Evolutionary conservation across 2,329 filamentous ascomycete genomes (phyloP), one percentile per base, ranked within the genome.

Genomic region (Incumbomyces lentus): DNA sequence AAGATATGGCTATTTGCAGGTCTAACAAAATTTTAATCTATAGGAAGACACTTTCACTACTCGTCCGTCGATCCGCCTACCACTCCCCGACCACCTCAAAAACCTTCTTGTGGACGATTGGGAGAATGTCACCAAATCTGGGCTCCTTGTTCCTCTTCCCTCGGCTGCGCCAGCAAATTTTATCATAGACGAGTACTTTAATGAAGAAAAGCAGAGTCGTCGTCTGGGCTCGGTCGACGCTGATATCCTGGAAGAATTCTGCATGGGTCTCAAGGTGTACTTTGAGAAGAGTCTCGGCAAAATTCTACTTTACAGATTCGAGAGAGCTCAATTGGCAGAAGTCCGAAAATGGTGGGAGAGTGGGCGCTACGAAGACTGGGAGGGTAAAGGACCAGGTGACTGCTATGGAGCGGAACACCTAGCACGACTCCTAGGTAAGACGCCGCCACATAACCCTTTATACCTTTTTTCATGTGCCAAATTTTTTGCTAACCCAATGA

Each of bases 71-170:
- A 83, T 98, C 59, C 86, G 87, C 58, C 76, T 98, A 35, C 75
- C 82, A 41, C 81, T 96, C 53, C 88, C 92, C 0, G 92, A 96
- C 61, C 79, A 84, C 54, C 74, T 98, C 55, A 95, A 96, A 69
- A 86, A 85, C 13, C 76, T 94, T 52, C 78, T 98, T 2, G 92
- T 98, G 17, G 92, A 98, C 62, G 92, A 98, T 64, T 98, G 92
- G 92, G 92, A 98, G 65, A 94, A 95, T 58, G 81, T 98, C 51
- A 98, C 92, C 47, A 96, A 95, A 69, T 92, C 93, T 62, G 79
- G 87, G 56, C 86, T 90, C 61, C 79, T 96, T 3, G 86, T 95
- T 29, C 82, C 86, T 1, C 72, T 98, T 13, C 92, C 92, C 0
- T 82, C 87, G 39, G 72, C 75, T 22, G 78, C 82, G 43, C 80